Evolutionary conservation across 169 alveolate genomes (phyloP), one percentile per base, ranked within the genome.

Genomic region (Babesia ovata): DNA sequence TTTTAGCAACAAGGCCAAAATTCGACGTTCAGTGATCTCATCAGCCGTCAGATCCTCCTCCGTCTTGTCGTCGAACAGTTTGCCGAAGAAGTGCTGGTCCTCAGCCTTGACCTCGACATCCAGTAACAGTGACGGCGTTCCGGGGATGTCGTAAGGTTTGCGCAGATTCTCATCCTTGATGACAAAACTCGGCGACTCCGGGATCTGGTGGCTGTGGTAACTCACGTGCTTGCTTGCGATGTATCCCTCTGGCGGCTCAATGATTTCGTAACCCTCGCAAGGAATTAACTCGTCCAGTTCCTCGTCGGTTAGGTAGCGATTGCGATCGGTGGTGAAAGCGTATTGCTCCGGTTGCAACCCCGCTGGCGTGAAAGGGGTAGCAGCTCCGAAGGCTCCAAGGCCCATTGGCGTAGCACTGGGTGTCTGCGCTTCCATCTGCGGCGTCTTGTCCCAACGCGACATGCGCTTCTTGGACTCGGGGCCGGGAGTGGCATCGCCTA

Each of bases 221-320:
- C 67, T 86, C 28, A 62, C 84, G 72, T 86, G 69, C 7, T 93
- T 61, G 44, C 89, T 70, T 19, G 92, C 89, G 56, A 91, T 86
- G 60, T 94, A 95, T 72, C 92, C 96, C 33, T 92, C 95, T 0
- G 98, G 98, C 4, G 98, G 95, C 56, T 86, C 73, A 29, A 94
- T 96, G 22, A 95, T 88, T 70, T 94, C 98, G 74, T 93, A 95
- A 9, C 97, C 98, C 61, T 91, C 98, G 29, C 63, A 53, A 19
- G 99, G 99, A 22, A 97, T 85, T 29, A 97, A 84, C 46, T 94
- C 93, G 63, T 96, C 97, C 44, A 96, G 87, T 77, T 97, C 99
- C 79, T 96, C 99, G 86, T 98, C 99, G 0, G 99, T 96, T 76
- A 88, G 44, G 22, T 85, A 86, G n/a, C 91, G 63, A 56, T 88